These are phyloP conservation scores for Blepharisma stoltei DNA, from an alignment of 73 alveolate species.

Conservation along the genomic window DNA sequence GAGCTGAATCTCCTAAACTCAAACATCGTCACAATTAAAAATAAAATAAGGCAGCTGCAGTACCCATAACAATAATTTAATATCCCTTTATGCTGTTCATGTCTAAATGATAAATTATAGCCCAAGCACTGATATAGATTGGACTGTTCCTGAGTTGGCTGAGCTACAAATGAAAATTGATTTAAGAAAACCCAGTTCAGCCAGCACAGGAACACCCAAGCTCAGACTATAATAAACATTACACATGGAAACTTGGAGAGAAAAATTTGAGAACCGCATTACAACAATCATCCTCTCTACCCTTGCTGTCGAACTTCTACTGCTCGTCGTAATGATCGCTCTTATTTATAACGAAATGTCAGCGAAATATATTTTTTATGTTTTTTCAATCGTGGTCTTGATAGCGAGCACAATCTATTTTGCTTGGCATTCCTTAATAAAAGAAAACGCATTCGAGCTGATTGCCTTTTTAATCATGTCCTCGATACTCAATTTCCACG, in stretches of 20 bases:
- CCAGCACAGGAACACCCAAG: too few relatives aligned
- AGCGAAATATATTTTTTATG: background rate
- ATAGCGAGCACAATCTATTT: background rate
- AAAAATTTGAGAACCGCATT: background rate
- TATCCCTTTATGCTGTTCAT: too few relatives aligned
- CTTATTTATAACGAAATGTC: background rate
- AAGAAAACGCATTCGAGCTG: slow-evolving; percentile 20
- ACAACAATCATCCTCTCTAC: background rate
- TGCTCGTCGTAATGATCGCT: background rate
- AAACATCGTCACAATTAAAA: background rate
- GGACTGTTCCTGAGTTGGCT: too few relatives aligned
- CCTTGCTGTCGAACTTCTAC: background rate
- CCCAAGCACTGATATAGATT: too few relatives aligned
- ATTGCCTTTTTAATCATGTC: slow-evolving; percentile 20
- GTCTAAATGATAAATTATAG: too few relatives aligned
- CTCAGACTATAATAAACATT: too few relatives aligned
- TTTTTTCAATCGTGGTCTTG: background rate
- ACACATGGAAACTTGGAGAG: background rate
- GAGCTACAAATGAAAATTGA: too few relatives aligned
- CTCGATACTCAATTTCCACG: background rate
- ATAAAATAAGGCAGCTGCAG: background rate
- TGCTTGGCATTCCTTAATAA: slow-evolving; percentile 24
- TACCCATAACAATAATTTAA: too few relatives aligned
- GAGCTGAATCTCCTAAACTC: background rate
- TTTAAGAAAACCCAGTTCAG: too few relatives aligned